Evolutionary conservation across 2,329 filamentous ascomycete genomes (phyloP).

Genomic region (Trichoderma brevicompactum): DNA sequence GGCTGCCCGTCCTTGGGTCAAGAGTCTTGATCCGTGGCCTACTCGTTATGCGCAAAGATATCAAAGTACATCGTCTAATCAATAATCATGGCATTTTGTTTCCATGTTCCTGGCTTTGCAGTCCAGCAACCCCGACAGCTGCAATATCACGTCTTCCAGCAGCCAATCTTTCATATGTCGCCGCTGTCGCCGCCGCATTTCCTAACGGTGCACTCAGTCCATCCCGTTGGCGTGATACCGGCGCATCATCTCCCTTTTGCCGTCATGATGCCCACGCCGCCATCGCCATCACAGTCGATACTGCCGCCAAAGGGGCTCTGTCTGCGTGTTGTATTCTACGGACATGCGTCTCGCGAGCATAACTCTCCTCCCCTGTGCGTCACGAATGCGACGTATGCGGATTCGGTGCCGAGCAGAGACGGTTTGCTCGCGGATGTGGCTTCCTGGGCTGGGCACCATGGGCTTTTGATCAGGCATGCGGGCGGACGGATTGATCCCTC

Average conservation of each 20-base stretch:
- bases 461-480: background rate
- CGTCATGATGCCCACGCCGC: background rate
- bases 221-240: background rate
- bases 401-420: slow-evolving; percentile 6
- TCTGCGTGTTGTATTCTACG: slow-evolving; percentile 2
- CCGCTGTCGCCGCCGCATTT: background rate
- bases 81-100: slow-evolving; percentile 36
- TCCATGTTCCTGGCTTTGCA: slow-evolving; percentile 36
- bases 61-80: no score
- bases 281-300: background rate
- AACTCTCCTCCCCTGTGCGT: background rate
- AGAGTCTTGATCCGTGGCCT: background rate
- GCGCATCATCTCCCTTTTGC: background rate
- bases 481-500: background rate
- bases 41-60: background rate
- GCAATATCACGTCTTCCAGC: background rate
- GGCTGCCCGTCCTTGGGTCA: no score
- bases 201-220: background rate
- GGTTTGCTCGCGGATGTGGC: background rate
- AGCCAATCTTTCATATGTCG: background rate
- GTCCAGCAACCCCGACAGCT: slow-evolving; percentile 1
- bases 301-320: background rate
- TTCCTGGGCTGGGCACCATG: background rate
- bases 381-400: background rate
- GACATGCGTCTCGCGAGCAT: background rate